Percentiles rank a stretch among this genome's conserved stretches.
These are phyloP conservation scores for Lactarius deliciosus DNA, from an alignment of 768 basidiomycete species.

Conservation along the genomic window DNA sequence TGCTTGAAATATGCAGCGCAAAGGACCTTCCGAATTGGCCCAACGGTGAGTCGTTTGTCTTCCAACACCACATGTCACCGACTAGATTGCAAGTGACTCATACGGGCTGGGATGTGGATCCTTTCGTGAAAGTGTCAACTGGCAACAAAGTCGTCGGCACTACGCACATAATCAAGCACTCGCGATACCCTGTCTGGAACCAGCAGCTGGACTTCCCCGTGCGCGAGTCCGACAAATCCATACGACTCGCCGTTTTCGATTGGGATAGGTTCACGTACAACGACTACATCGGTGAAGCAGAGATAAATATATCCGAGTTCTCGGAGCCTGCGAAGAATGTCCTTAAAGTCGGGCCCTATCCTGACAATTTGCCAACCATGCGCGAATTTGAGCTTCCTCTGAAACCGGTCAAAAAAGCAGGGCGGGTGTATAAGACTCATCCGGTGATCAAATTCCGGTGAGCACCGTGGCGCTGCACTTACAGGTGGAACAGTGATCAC, in stretches of 20 bases:
- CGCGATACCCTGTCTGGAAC: constrained; percentile 85
- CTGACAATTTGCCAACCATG: constrained; percentile 60
- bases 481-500: neutral
- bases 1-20: constrained; percentile 86
- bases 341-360: constrained; percentile 51
- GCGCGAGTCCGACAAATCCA: constrained; percentile 73
- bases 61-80: neutral
- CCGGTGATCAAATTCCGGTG: constrained; percentile 70
- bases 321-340: constrained; percentile 40
- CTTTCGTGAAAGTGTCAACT: constrained; percentile 93
- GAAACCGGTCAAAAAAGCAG: constrained; percentile 39
- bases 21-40: constrained; percentile 80
- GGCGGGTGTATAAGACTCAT: constrained; percentile 64
- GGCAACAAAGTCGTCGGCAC: constrained; percentile 91
- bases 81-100: constrained; percentile 59
- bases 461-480: constrained; percentile 23
- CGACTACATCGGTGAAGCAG: constrained; percentile 82
- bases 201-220: constrained; percentile 97
- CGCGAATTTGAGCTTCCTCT: constrained; percentile 68
- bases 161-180: constrained; percentile 83
- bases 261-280: constrained; percentile 94
- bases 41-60: constrained; percentile 62
- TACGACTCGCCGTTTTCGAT: constrained; percentile 84
- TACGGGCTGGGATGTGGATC: constrained; percentile 95
- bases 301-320: constrained; percentile 69